Percentiles rank a stretch among this genome's conserved stretches.
Evolutionary conservation across 805 yeast species (phyloP).

Genomic region (Metschnikowia henanensis): DNA sequence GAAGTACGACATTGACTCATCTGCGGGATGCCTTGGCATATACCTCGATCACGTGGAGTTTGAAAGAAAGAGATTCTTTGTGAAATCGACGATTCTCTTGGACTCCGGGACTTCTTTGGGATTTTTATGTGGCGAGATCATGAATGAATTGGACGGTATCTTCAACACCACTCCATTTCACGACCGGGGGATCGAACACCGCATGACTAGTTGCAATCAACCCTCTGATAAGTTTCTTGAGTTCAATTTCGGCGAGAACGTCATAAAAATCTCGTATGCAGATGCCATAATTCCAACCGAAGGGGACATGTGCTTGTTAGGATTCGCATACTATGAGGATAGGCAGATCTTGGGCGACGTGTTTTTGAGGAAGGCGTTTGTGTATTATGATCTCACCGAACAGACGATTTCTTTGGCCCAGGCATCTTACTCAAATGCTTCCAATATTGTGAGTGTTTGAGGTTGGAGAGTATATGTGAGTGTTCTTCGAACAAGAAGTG

Average conservation of each 20-base stretch:
- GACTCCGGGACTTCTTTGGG: conserved; percentile 16
- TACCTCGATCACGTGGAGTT: conserved; percentile 3
- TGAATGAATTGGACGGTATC: conserved; percentile 11
- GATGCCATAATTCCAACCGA: conserved; percentile 8
- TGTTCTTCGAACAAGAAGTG: too few relatives aligned
- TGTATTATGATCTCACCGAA: conserved; percentile 18
- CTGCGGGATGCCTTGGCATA: conserved; percentile 6
- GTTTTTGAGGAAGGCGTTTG: conserved; percentile 20
- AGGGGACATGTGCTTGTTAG: conserved; percentile 12
- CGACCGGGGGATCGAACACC: conserved; percentile 6
- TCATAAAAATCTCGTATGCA: conserved; percentile 6
- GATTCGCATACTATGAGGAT: conserved; percentile 10
- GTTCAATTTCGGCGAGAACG: conserved; percentile 14
- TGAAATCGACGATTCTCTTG: conserved; percentile 8
- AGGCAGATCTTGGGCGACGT: conserved; percentile 17
- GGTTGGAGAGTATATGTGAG: too few relatives aligned
- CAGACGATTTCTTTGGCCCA: conserved; percentile 16
- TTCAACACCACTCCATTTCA: conserved; percentile 8
- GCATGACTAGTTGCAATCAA: conserved; percentile 14
- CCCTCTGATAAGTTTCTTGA: conserved; percentile 12
- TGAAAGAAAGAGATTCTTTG: conserved; percentile 1
- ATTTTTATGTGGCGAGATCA: conserved; percentile 6
- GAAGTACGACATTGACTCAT: background rate
- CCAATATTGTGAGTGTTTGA: conserved; percentile 12
- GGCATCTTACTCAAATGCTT: conserved; percentile 8